phyloP scores from a whole-genome alignment of 495 filamentous ascomycete genomes.

The Penicillium waksmanii region DNA sequence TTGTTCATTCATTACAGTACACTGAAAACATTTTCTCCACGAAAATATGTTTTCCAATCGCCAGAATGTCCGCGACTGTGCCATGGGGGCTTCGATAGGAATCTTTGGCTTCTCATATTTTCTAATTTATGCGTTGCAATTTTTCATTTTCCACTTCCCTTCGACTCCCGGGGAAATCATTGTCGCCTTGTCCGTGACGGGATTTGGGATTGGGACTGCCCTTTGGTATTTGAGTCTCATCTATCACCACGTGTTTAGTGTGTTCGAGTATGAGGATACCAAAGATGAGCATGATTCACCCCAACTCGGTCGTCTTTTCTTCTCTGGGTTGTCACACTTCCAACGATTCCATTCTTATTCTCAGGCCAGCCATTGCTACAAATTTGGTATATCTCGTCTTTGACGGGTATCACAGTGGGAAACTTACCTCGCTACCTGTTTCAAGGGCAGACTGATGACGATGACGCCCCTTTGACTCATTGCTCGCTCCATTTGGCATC shows the following conservation, averaged over 20 bases:
- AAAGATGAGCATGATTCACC: conserved; percentile 1
- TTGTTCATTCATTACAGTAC: background rate
- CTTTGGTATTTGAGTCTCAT: conserved; percentile 2
- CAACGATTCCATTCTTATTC: conserved; percentile 3
- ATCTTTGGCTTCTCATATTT: conserved; percentile 20
- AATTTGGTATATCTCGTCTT: conserved; percentile 2
- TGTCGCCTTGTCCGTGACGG: conserved; percentile 12
- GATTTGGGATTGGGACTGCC: conserved; percentile 10
- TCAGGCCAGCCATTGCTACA: background rate
- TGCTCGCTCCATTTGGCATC: conserved; percentile 7
- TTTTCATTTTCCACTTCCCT: conserved; percentile 18
- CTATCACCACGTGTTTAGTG: background rate
- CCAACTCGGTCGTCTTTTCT: conserved; percentile 8
- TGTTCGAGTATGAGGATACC: background rate
- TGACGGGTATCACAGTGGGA: conserved; percentile 9
- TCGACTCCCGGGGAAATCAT: conserved; percentile 11
- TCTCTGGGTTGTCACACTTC: conserved; percentile 6
- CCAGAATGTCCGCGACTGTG: conserved; percentile 13
- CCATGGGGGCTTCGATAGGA: conserved; percentile 7
- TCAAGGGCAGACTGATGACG: background rate
- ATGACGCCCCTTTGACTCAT: background rate
- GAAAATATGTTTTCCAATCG: background rate
- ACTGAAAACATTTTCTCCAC: background rate
- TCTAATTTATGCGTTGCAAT: conserved; percentile 16
- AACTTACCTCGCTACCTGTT: conserved; percentile 6